Percentiles rank a stretch among this genome's conserved stretches.
phyloP scores from a whole-genome alignment of 208 protist genomes.

The Leishmania braziliensis region DNA sequence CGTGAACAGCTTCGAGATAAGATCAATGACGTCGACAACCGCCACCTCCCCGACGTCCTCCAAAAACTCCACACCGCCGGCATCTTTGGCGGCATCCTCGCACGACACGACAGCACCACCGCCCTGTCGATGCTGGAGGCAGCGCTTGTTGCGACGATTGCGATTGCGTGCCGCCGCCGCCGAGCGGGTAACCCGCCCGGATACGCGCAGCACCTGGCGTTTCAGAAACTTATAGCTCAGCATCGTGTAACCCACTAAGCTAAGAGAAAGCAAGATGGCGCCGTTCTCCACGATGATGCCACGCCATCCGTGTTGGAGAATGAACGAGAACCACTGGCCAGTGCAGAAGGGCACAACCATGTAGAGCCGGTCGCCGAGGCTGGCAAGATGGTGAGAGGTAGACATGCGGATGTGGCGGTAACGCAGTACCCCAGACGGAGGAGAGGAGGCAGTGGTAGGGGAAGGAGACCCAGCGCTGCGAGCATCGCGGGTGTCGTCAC shows the following conservation, averaged over 20 bases:
- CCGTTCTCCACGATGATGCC: conserved; percentile 81
- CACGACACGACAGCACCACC: conserved; percentile 4
- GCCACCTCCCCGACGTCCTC: conserved; percentile 36
- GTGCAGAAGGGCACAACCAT: conserved; percentile 87
- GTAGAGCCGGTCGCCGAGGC: conserved; percentile 69
- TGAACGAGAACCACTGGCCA: conserved; percentile 86
- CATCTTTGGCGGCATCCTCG: conserved; percentile 7
- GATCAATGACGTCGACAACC: conserved; percentile 73
- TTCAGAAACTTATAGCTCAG: conserved; percentile 73
- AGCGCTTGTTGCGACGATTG: conserved; percentile 11
- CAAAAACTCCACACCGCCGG: not conserved
- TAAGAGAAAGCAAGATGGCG: conserved; percentile 71
- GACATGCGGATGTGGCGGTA: conserved; percentile 16
- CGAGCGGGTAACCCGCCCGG: too few species aligned
- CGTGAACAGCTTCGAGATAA: conserved; percentile 74
- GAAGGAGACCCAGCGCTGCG: not conserved
- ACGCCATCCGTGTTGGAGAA: conserved; percentile 74
- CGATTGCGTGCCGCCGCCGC: conserved; percentile 23
- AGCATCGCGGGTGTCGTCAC: not conserved
- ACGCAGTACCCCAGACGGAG: conserved; percentile 1
- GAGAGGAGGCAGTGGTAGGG: not conserved
- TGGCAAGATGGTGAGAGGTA: conserved; percentile 43
- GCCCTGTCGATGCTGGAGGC: conserved; percentile 12
- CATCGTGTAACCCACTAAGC: conserved; percentile 83
- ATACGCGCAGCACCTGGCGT: conserved; percentile 45